Evolutionary conservation across 2,329 filamentous ascomycete genomes (phyloP), one percentile per base, ranked within the genome.

Genomic region (Xylaria sp.): DNA sequence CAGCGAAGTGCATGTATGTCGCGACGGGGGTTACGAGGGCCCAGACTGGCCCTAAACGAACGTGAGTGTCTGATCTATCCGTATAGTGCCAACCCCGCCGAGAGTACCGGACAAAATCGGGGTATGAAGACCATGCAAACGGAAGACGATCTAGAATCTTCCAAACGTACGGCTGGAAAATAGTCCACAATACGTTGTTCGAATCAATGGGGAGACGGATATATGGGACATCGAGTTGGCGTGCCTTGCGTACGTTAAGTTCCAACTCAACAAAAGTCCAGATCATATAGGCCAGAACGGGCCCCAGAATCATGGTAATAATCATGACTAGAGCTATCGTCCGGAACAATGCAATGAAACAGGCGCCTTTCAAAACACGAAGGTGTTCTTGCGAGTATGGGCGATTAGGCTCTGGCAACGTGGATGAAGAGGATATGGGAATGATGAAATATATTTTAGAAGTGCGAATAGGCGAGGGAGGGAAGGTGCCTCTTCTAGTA

Each of bases 51-150:
- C 75, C 74, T 5, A 73, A 20, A 2, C 54, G 63, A 5, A 64
- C 61, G 25, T 70, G 64, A 0, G 62, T 45, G 2, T 57, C 36
- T 11, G 66, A 47, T 29, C 66, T 71, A 17, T 71, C 68, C 1
- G 50, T n/a, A 20, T 72, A 68, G n/a, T 71, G 39, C 74, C 75
- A 76, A 11, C 65, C 67, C 27, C 73, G 72, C 13, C 66, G 72
- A 0, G 72, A 73, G 58, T 69, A 74, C 45, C 74, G 72, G 2
- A 74, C 62, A 17, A 73, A 72, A 7, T 57, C 45, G 0, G 73
- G 74, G 29, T 73, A 76, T 0, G 72, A 73, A 1, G 58, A 50
- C 72, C 72, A 75, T 0, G 39, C 5, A 27, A 76, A 55, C 0
- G 72, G 73, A 5, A 76, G 60, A 7, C 29, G 22, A 1, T 53